phyloP scores from a whole-genome alignment of 768 basidiomycete species.

The Agrocybe chaxingu region DNA sequence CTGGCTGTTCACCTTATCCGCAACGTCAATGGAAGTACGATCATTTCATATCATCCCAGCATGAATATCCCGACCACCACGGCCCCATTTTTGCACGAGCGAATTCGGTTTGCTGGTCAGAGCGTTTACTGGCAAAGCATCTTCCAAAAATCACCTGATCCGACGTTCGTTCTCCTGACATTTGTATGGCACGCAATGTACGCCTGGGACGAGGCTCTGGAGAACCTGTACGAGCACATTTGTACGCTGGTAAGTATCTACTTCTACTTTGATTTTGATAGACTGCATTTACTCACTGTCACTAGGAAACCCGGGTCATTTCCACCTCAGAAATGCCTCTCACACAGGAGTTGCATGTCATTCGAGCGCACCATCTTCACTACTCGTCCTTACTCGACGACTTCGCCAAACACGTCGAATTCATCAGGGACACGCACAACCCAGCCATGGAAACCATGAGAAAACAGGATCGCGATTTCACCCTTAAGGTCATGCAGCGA shows the following conservation, averaged over 20 bases:
- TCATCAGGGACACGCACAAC: conserved; percentile 46
- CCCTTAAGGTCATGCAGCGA: conserved; percentile 31
- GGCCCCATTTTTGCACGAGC: conserved; percentile 40
- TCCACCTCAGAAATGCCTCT: conserved; percentile 37
- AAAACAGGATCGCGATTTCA: conserved; percentile 23
- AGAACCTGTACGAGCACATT: conserved; percentile 49
- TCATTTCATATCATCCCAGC: conserved; percentile 48
- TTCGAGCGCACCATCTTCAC: conserved; percentile 59
- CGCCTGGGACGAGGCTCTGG: conserved; percentile 59
- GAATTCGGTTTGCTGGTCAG: conserved; percentile 46
- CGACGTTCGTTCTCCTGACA: conserved; percentile 52
- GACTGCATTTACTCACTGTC: neutral
- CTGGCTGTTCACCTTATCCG: conserved; percentile 48
- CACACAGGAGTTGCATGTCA: conserved; percentile 52
- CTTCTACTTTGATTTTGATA: neutral
- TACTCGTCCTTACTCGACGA: conserved; percentile 54
- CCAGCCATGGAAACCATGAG: conserved; percentile 45
- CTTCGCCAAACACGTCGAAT: conserved; percentile 48
- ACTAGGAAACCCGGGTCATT: conserved; percentile 49
- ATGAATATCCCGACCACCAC: conserved; percentile 35
- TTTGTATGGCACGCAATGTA: conserved; percentile 61
- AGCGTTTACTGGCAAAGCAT: conserved; percentile 47
- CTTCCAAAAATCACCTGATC: conserved; percentile 40
- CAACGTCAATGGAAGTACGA: conserved; percentile 39
- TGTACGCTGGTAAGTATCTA: conserved; percentile 38